Evolutionary conservation across 352 stramenopile genomes (phyloP).

Genomic region (Globisporangium paroecandrum): DNA sequence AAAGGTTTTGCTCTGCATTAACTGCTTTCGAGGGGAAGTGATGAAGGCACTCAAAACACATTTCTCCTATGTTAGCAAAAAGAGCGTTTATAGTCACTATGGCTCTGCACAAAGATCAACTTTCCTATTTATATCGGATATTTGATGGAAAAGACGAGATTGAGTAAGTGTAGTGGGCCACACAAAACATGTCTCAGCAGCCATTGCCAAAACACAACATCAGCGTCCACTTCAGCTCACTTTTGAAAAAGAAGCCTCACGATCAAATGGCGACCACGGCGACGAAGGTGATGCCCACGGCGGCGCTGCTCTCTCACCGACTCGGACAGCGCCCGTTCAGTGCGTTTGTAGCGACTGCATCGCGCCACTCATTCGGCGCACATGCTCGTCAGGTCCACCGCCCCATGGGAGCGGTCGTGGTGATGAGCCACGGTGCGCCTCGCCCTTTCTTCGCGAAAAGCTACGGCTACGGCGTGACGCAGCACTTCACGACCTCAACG

Average conservation of each 20-base stretch:
- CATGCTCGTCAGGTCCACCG: background rate
- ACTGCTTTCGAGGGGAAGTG: background rate
- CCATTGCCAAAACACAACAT: background rate
- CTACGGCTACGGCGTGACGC: background rate
- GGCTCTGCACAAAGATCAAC: background rate
- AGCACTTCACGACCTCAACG: conserved; percentile 5
- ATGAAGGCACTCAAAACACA: background rate
- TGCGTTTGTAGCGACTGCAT: background rate
- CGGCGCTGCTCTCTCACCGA: conserved; percentile 4
- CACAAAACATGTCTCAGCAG: background rate
- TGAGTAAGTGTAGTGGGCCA: background rate
- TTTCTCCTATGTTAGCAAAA: background rate
- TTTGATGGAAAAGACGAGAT: background rate
- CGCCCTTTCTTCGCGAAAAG: conserved; percentile 1
- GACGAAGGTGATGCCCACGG: background rate
- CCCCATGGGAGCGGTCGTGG: background rate
- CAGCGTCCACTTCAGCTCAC: background rate
- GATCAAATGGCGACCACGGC: background rate
- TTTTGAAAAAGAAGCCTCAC: background rate
- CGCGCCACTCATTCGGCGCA: background rate
- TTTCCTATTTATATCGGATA: background rate
- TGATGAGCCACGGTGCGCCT: background rate
- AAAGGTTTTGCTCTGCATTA: background rate
- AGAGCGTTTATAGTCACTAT: background rate
- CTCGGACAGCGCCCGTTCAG: background rate